Evolutionary conservation across 2,329 filamentous ascomycete species (phyloP), one percentile per base, ranked within the genome.

Genomic region (Ophiostoma fasciatum): DNA sequence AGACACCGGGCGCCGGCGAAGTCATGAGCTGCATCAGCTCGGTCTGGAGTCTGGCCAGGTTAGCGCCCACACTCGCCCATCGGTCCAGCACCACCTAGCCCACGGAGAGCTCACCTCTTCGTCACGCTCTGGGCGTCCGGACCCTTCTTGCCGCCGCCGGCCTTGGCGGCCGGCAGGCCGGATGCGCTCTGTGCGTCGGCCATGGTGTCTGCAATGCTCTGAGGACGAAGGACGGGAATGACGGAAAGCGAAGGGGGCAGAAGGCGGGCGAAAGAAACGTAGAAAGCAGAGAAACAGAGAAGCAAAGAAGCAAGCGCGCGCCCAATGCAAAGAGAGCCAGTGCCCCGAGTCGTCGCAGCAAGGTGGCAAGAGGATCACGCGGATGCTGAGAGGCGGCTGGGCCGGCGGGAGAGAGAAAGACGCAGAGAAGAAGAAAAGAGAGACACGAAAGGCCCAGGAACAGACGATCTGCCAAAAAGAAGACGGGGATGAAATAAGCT

Each of bases 1-100:
- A 94, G 51, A 96, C 78, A 46, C 90, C 90, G 12, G 87, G 84
- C 1, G 88, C 87, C 2, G 87, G 79, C 28, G 87, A 87, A 49
- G 85, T 87, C 90, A 98, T 96, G 49, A 98, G 76, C 58, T 90
- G 80, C 88, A 98, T 96, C 48, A 98, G 71, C 61, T 98, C 90
- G 33, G 87, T 92, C 61, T 98, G 90, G 39, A 98, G 70, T 51
- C 90, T 96, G 52, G 17, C 15, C 1, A 13, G 7, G 2, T 17
- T n/a, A 25, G 13, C 9, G 3, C 2, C n/a, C 3, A 28, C 20
- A n/a, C n/a, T n/a, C n/a, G n/a, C n/a, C 22, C 17, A 31, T 33
- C 6, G 27, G 34, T 27, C 18, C 27, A 38, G 31, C 26, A 20
- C 17, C 4, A 7, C 9, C 9, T 7, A 12, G 15, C 22, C 11